Conservation (phyloP, 192 early-diverging fungal genomes). For the Phycomyces nitens region DNA sequence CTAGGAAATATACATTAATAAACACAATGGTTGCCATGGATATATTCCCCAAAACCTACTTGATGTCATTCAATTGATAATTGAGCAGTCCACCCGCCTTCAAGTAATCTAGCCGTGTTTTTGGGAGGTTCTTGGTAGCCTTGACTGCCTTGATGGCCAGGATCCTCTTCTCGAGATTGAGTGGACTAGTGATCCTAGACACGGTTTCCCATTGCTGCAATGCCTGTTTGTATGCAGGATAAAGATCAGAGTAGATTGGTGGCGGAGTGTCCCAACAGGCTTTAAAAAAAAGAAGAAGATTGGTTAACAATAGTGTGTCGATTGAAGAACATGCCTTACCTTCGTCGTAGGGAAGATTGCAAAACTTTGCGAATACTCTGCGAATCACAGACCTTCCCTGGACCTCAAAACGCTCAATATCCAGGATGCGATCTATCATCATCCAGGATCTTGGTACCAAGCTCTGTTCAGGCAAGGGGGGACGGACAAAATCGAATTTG, state of each 20-base stretch:
- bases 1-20: slow-evolving; percentile 17
- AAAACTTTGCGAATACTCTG: slow-evolving; percentile 63
- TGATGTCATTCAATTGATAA: slow-evolving; percentile 63
- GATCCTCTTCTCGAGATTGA: slow-evolving; percentile 29
- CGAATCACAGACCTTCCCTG: slow-evolving; percentile 37
- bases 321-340: too few relatives aligned
- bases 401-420: slow-evolving; percentile 12
- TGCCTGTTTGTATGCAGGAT: slow-evolving; percentile 35
- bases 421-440: slow-evolving; percentile 39
- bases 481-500: slow-evolving; percentile 3
- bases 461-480: slow-evolving; percentile 29
- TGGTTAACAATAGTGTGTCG: too few relatives aligned
- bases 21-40: too few relatives aligned
- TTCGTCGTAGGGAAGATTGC: slow-evolving; percentile 49
- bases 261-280: slow-evolving; percentile 42
- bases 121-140: slow-evolving; percentile 30
- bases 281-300: slow-evolving; percentile 9
- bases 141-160: slow-evolving; percentile 16
- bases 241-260: slow-evolving; percentile 25
- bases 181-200: slow-evolving; percentile 34
- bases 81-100: slow-evolving; percentile 53
- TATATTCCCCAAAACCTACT: too few relatives aligned
- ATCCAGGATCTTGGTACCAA: slow-evolving; percentile 36
- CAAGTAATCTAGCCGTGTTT: slow-evolving; percentile 50
- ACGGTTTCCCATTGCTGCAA: slow-evolving; percentile 33